Evolutionary conservation across 106 monocot species (phyloP), one percentile per base, ranked within the genome.

Genomic region (Posidonia australis): DNA sequence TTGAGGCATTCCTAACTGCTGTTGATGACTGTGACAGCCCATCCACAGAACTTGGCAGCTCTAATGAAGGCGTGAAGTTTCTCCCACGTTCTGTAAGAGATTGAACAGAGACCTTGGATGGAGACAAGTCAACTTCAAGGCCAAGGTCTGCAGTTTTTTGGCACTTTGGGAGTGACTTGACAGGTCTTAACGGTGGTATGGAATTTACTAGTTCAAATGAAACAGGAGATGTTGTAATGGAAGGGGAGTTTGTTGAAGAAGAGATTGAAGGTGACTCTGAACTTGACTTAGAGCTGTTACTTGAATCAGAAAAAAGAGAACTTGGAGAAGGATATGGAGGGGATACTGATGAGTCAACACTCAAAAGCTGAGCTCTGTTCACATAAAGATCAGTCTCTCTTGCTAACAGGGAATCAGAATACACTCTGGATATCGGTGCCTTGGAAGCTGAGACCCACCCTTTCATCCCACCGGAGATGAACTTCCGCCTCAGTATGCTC

Each of bases 51-150:
- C 72, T 26, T 48, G 83, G 70, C 77, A 93, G 71, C 64, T 84
- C 82, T 46, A 93, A 30, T 62, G 44, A 20, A n/a, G 69, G 65
- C 13, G 79, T 84, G 70, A 93, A 86, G 22, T 77, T 77, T 57
- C 81, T 83, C 75, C 93, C 77, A 65, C 93, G 83, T 62, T 93
- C 89, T 60, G 93, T 86, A 79, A 93, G 83, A 19, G 86, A 93
- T 13, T 59, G 58, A 58, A 58, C 44, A 46, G 67, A 68, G 5
- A 32, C 72, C 72, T 81, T 93, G 10, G 73, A 72, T 29, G 81
- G 78, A 31, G 75, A 86, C 64, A 13, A 51, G 49, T 22, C 66
- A n/a, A n/a, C n/a, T n/a, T n/a, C n/a, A n/a, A n/a, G n/a, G n/a
- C n/a, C n/a, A n/a, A n/a, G n/a, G n/a, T n/a, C n/a, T n/a, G n/a